phyloP scores from a whole-genome alignment of 1,139 yeast species.

The Sugiyamaella grinbergsii region DNA sequence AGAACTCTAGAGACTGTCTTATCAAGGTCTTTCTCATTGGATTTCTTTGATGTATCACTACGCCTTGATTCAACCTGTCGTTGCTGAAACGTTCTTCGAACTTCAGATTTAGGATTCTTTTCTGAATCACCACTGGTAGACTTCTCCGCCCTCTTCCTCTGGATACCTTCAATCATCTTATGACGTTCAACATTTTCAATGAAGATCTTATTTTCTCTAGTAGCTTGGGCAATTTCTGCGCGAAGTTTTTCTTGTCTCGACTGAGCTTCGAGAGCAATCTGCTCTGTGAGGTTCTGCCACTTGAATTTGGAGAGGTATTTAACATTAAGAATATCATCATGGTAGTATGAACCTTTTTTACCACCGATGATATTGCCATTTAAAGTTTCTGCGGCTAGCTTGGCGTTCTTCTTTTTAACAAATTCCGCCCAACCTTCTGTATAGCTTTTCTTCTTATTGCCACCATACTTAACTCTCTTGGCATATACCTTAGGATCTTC shows the following conservation, averaged over 20 bases:
- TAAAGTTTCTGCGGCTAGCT: conserved; percentile 79
- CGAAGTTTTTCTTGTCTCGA: conserved; percentile 83
- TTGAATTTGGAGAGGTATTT: conserved; percentile 89
- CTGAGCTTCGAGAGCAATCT: conserved; percentile 88
- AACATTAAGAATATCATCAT: conserved; percentile 90
- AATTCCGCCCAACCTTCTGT: conserved; percentile 99
- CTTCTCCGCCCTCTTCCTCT: conserved; percentile 31
- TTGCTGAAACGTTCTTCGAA: conserved; percentile 40
- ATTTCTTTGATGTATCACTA: conserved; percentile 25
- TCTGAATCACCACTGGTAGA: neutral
- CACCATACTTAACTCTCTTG: conserved; percentile 79
- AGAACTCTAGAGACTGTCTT: conserved; percentile 30
- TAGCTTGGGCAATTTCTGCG: conserved; percentile 86
- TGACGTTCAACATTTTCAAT: conserved; percentile 83
- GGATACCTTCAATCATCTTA: conserved; percentile 59
- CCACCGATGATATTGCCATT: conserved; percentile 93
- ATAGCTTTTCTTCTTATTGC: conserved; percentile 86
- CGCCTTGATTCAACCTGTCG: conserved; percentile 34
- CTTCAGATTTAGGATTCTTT: conserved; percentile 19
- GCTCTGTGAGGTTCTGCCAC: conserved; percentile 94
- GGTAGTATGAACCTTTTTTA: conserved; percentile 85
- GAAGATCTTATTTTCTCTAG: conserved; percentile 79
- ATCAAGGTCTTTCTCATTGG: conserved; percentile 22
- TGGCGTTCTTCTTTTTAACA: conserved; percentile 79
- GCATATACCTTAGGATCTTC: conserved; percentile 71